Evolutionary conservation across 495 filamentous ascomycete genomes (phyloP), one percentile per base, ranked within the genome.

Genomic region (Cairneyella variabilis): DNA sequence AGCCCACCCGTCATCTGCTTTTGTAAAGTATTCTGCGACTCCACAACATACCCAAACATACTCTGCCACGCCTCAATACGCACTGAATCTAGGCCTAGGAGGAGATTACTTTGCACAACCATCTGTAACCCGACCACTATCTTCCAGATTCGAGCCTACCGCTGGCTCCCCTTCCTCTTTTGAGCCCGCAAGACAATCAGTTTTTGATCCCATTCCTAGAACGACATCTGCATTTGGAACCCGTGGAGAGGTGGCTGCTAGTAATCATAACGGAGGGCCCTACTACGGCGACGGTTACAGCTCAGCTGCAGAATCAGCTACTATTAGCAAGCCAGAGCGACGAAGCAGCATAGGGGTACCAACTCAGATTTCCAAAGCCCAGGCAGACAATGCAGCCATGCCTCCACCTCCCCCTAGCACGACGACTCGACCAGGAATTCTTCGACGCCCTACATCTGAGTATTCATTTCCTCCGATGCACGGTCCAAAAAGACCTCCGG

Each of bases 221-320:
- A 51, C 59, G 9, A 14, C 37, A 5, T 61, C 59, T 22, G 59
- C 56, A 30, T 62, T 47, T 39, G 59, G 59, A 3, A 40, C 28
- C 7, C 43, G 55, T 14, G 34, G n/a, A 27, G 48, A 28, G n/a
- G 17, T 8, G 5, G 18, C 28, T 32, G 28, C 28, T 14, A 32
- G 28, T 14, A 14, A 6, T 14, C 14, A 41, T 12, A 34, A 46
- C 11, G 21, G 11, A 2, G n/a, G n/a, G n/a, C 20, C 44, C 18
- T 61, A 56, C 36, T 41, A 52, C 41, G 54, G 61, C 37, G 57
- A 61, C 44, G 39, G 25, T 12, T 64, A 64, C 46, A 40, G 37
- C 3, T 64, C 57, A 3, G 44, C 46, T 8, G 9, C 58, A 3
- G 58, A 61, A 8, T 43, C 30, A 6, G 22, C 48, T 18, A 36